Evolutionary conservation across 208 protist genomes (phyloP).

Genomic region (Plasmodiophora brassicae): DNA sequence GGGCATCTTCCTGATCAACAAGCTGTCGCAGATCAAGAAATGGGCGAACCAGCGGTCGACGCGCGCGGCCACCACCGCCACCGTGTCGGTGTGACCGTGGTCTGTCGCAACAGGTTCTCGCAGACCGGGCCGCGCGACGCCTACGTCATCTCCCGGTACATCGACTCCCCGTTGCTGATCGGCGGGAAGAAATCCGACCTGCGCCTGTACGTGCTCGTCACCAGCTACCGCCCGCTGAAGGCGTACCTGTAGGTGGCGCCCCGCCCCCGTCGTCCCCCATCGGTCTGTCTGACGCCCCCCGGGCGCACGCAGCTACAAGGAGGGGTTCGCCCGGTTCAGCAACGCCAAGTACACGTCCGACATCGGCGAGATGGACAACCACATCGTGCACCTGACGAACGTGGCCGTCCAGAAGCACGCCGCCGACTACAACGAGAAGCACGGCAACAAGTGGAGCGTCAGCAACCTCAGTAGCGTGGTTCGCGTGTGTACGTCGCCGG

Average conservation of each 20-base stretch:
- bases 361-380: conserved; percentile 22
- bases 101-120: conserved; percentile 1
- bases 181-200: conserved; percentile 93
- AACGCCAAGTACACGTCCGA: conserved; percentile 42
- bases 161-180: conserved; percentile 86
- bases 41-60: conserved; percentile 46
- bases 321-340: conserved; percentile 39
- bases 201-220: conserved; percentile 89
- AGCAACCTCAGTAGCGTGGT: conserved; percentile 69
- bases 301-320: conserved; percentile 10
- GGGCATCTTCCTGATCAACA: conserved; percentile 91
- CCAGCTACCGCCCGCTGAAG: conserved; percentile 41
- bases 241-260: neutral
- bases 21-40: conserved; percentile 74
- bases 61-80: too few relatives aligned
- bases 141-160: conserved; percentile 67
- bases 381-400: conserved; percentile 88
- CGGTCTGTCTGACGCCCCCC: neutral
- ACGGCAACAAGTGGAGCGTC: conserved; percentile 88
- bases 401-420: conserved; percentile 87
- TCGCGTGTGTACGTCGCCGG: too few relatives aligned
- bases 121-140: neutral
- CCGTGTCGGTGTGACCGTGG: conserved; percentile 3
- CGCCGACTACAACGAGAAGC: conserved; percentile 77
- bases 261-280: neutral